These are phyloP conservation scores for Leccinum rimulosum DNA, from an alignment of 768 basidiomycete genomes.

Conservation along the genomic window DNA sequence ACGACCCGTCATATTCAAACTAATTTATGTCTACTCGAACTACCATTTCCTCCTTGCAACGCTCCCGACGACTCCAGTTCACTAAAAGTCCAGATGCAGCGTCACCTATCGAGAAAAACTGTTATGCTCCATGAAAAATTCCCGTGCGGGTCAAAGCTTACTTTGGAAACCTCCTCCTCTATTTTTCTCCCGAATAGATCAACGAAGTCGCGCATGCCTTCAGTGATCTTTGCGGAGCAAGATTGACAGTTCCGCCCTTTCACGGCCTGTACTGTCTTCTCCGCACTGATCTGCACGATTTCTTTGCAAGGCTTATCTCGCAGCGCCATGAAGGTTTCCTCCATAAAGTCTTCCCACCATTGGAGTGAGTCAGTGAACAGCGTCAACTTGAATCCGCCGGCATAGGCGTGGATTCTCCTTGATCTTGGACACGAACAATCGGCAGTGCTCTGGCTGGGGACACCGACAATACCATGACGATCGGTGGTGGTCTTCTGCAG, in stretches of 20 bases:
- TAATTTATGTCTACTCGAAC: not conserved
- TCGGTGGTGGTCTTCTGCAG: too few relatives aligned
- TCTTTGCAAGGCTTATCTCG: not conserved
- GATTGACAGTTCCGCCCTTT: not conserved
- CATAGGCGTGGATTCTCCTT: not conserved
- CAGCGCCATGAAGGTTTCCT: not conserved
- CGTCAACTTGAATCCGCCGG: not conserved
- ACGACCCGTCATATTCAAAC: not conserved
- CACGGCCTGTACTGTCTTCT: not conserved
- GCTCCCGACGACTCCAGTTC: not conserved
- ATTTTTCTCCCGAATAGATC: slow-evolving; percentile 11
- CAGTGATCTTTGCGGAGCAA: slow-evolving; percentile 4
- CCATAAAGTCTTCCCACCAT: not conserved
- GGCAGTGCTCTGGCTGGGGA: not conserved
- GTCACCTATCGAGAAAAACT: slow-evolving; percentile 4
- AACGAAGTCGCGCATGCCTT: slow-evolving; percentile 15
- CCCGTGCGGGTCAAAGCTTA: not conserved
- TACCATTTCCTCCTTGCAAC: not conserved
- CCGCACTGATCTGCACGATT: not conserved
- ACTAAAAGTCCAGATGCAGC: slow-evolving; percentile 6
- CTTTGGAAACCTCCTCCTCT: slow-evolving; percentile 10
- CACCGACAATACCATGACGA: too few relatives aligned
- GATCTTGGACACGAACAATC: not conserved
- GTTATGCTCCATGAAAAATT: not conserved
- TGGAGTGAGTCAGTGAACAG: not conserved